A percentile compares a stretch with the other conserved stretches of the same genome.
Evolutionary conservation across 169 alveolate species (phyloP).

Genomic region (Perkinsus marinus): DNA sequence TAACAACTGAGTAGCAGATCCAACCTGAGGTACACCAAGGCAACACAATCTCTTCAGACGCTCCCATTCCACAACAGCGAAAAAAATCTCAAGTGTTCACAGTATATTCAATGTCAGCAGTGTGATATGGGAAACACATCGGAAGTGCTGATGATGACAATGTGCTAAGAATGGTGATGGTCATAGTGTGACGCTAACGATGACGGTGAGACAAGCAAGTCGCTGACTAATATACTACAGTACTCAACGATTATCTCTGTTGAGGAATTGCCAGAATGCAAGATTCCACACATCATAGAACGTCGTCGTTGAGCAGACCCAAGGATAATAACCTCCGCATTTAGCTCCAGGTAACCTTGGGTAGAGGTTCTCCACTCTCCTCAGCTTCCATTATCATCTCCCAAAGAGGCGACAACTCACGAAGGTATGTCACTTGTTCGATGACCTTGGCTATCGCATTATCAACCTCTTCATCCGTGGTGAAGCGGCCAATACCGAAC

Average conservation of each 20-base stretch:
- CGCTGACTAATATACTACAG: too few species aligned
- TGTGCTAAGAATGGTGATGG: too few species aligned
- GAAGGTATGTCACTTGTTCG: conserved; percentile 23
- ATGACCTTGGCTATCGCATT: conserved; percentile 23
- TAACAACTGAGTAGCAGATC: background rate
- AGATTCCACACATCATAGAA: too few species aligned
- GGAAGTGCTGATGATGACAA: background rate
- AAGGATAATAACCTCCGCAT: background rate
- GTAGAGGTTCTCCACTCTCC: background rate
- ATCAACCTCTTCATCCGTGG: conserved; percentile 54
- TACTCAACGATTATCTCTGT: too few species aligned
- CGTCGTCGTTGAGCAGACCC: too few species aligned
- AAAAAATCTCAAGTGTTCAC: background rate
- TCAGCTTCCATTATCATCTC: conserved; percentile 26
- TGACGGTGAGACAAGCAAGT: too few species aligned
- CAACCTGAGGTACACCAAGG: too few species aligned
- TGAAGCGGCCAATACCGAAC: conserved; percentile 63
- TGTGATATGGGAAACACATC: too few species aligned
- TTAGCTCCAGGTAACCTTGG: background rate
- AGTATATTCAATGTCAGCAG: background rate
- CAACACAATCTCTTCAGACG: too few species aligned
- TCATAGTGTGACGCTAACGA: too few species aligned
- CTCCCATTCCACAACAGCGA: background rate
- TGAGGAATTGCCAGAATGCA: too few species aligned
- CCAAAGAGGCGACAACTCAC: conserved; percentile 47